Percentiles rank a stretch among this genome's conserved stretches.
phyloP scores from a whole-genome alignment of 768 basidiomycete genomes.

The Clitopilus passeckerianus region DNA sequence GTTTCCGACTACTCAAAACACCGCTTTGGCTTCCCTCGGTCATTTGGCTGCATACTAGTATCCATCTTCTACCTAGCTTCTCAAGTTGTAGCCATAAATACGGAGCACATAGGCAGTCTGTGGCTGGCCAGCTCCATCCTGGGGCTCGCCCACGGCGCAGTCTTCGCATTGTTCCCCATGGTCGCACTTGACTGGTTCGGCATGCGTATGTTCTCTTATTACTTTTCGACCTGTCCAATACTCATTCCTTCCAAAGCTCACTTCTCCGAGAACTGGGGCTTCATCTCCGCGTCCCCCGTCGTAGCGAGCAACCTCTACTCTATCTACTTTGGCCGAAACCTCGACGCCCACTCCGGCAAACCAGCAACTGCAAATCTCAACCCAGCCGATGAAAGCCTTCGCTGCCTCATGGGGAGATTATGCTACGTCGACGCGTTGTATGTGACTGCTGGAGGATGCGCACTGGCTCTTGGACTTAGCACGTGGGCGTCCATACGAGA shows the following conservation, averaged over 20 bases:
- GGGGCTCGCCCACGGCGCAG: constrained; percentile 68
- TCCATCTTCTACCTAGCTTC: constrained; percentile 66
- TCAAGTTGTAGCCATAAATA: constrained; percentile 53
- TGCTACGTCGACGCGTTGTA: constrained; percentile 60
- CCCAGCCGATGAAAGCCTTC: constrained; percentile 8
- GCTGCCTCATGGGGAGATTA: constrained; percentile 50
- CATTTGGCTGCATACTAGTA: constrained; percentile 66
- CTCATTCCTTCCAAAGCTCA: constrained; percentile 35
- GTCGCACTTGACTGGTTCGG: constrained; percentile 89
- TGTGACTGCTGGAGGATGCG: constrained; percentile 44
- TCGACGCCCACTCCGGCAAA: constrained; percentile 58
- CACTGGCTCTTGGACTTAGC: constrained; percentile 39
- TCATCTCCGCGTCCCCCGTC: constrained; percentile 66
- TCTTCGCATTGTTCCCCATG: constrained; percentile 71
- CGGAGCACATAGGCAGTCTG: constrained; percentile 54
- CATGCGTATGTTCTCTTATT: constrained; percentile 49
- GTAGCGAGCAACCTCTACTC: constrained; percentile 82
- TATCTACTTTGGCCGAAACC: constrained; percentile 74
- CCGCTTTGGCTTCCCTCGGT: constrained; percentile 54
- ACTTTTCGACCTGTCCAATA: neutral
- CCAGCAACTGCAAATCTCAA: neutral
- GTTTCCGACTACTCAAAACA: constrained; percentile 61
- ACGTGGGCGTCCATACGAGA: constrained; percentile 51
- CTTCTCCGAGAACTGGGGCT: constrained; percentile 87
- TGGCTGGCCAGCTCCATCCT: constrained; percentile 56